A percentile compares a stretch with the other conserved stretches of the same genome.
Evolutionary conservation across 352 stramenopile genomes (phyloP).

Genomic region (Blastocystis hominis): DNA sequence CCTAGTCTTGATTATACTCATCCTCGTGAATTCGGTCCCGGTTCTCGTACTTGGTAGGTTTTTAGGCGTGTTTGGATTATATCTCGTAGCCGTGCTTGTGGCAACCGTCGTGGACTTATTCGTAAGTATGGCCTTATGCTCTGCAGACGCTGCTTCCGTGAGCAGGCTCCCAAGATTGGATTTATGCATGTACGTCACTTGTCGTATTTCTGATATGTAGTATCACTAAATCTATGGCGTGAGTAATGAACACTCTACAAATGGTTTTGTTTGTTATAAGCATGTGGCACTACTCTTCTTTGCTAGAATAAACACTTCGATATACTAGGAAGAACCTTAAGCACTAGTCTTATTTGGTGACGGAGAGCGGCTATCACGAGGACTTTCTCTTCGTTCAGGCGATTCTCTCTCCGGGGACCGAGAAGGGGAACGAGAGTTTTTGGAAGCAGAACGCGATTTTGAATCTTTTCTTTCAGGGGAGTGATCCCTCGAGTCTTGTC

Average conservation of each 20-base stretch:
- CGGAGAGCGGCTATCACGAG: not conserved
- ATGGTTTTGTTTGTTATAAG: not conserved
- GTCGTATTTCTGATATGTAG: not conserved
- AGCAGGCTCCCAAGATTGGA: constrained; percentile 83
- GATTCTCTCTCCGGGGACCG: not conserved
- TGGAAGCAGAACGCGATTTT: not conserved
- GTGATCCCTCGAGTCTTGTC: not conserved
- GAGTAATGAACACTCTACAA: not conserved
- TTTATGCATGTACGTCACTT: constrained; percentile 65
- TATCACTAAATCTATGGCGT: constrained; percentile 40
- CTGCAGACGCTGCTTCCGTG: constrained; percentile 87
- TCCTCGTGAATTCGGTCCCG: constrained; percentile 61
- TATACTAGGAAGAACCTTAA: not conserved
- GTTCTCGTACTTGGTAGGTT: constrained; percentile 60
- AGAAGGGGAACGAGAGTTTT: not conserved
- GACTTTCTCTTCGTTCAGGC: not conserved
- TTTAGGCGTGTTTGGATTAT: not conserved
- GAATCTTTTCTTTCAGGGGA: not conserved
- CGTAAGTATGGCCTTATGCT: constrained; percentile 88
- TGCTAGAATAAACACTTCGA: not conserved
- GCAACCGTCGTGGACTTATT: constrained; percentile 81
- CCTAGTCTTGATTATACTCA: constrained; percentile 62
- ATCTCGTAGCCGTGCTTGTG: constrained; percentile 71
- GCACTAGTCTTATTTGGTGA: not conserved
- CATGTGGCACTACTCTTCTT: not conserved